A percentile compares a stretch with the other conserved stretches of the same genome.
phyloP scores from a whole-genome alignment of 345 rosid species.

The Litchi chinensis region DNA sequence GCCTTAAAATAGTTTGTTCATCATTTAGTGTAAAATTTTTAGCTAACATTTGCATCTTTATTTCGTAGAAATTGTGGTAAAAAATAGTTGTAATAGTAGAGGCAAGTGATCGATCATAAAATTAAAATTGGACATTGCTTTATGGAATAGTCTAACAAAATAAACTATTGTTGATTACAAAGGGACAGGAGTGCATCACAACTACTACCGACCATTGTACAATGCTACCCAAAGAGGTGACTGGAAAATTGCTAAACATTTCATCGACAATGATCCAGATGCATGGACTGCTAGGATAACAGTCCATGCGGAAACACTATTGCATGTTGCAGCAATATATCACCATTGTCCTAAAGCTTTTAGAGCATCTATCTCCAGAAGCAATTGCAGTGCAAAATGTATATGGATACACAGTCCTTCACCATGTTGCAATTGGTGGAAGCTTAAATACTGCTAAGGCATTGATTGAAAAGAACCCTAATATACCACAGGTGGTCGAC shows the following conservation, averaged over 20 bases:
- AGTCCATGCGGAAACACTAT: background rate
- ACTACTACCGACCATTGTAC: no score
- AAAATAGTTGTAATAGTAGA: no score
- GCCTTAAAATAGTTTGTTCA: no score
- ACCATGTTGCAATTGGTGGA: background rate
- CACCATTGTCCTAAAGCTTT: background rate
- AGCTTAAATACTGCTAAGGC: background rate
- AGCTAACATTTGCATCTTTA: no score
- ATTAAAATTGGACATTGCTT: no score
- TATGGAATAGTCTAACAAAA: no score
- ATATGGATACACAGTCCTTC: background rate
- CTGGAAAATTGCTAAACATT: background rate
- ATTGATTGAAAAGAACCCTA: background rate
- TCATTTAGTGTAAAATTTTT: no score
- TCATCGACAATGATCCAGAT: background rate
- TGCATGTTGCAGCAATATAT: background rate
- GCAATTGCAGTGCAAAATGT: background rate
- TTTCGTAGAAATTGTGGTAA: no score
- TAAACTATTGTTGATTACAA: no score
- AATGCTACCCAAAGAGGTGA: background rate
- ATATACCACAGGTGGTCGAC: background rate
- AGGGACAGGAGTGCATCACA: no score
- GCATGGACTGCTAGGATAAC: background rate
- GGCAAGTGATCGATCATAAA: no score
- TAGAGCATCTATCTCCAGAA: background rate